Percentiles rank a stretch among this genome's conserved stretches.
phyloP scores from a whole-genome alignment of 2,329 filamentous ascomycete genomes.

The Cytospora paraplurivora region DNA sequence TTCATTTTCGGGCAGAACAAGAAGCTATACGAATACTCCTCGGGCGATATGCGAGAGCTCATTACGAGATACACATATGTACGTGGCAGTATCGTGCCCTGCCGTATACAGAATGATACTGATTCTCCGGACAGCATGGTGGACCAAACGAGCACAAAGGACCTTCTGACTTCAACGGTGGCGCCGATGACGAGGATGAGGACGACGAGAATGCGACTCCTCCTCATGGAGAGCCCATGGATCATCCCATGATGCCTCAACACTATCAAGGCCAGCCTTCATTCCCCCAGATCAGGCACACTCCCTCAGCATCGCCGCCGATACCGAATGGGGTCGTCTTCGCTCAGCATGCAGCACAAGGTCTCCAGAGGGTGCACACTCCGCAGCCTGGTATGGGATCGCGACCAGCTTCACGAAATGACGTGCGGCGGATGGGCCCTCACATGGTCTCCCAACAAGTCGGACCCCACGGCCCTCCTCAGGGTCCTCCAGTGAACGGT shows the following conservation, averaged over 20 bases:
- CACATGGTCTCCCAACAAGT: conserved; percentile 69
- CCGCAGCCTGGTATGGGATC: conserved; percentile 78
- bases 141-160: conserved; percentile 95
- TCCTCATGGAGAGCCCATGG: conserved; percentile 64
- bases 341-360: conserved; percentile 52
- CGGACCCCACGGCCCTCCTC: conserved; percentile 52
- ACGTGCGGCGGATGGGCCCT: conserved; percentile 73
- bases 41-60: conserved; percentile 87
- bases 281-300: conserved; percentile 83
- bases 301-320: conserved; percentile 85
- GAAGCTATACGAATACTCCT: conserved; percentile 98
- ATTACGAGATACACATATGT: conserved; percentile 90
- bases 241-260: conserved; percentile 66
- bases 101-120: conserved; percentile 7
- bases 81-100: conserved; percentile 44
- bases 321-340: conserved; percentile 77
- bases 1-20: conserved; percentile 99
- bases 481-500: conserved; percentile 54
- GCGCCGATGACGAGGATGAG: conserved; percentile 82
- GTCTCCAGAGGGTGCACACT: conserved; percentile 69
- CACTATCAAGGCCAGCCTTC: conserved; percentile 68
- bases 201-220: conserved; percentile 75
- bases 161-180: conserved; percentile 85
- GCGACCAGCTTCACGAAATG: conserved; percentile 77
- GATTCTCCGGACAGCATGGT: conserved; percentile 67